These are phyloP conservation scores for Neonectria faginata DNA, from an alignment of 2,329 filamentous ascomycete species.

Conservation along the genomic window DNA sequence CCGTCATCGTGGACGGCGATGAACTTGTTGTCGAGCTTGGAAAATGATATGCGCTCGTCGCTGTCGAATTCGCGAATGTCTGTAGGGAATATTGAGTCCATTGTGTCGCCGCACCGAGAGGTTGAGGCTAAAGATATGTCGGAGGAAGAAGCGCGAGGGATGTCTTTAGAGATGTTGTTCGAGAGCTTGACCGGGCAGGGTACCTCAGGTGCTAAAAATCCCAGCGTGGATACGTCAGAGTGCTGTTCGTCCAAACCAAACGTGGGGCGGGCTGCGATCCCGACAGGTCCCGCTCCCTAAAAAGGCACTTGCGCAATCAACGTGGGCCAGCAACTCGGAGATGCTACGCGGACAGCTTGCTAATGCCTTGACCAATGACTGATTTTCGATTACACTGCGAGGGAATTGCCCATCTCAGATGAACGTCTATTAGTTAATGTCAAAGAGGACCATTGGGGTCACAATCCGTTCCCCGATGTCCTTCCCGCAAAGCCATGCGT, in stretches of 20 bases:
- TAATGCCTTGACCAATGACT: not conserved
- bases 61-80: slow-evolving; percentile 76
- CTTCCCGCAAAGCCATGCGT: slow-evolving; percentile 22
- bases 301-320: not conserved
- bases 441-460: not conserved
- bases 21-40: slow-evolving; percentile 83
- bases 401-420: not conserved
- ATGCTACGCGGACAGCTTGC: not conserved
- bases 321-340: slow-evolving; percentile 10
- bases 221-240: slow-evolving; percentile 41
- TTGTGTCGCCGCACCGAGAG: slow-evolving; percentile 26
- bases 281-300: slow-evolving; percentile 21
- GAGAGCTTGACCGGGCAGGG: slow-evolving; percentile 16
- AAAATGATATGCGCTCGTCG: slow-evolving; percentile 88
- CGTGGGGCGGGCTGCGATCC: slow-evolving; percentile 32
- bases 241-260: slow-evolving; percentile 19
- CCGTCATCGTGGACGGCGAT: slow-evolving; percentile 87
- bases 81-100: slow-evolving; percentile 63
- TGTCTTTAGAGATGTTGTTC: slow-evolving; percentile 20
- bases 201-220: slow-evolving; percentile 32
- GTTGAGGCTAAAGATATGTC: slow-evolving; percentile 1
- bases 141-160: slow-evolving; percentile 14
- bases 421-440: slow-evolving; percentile 2
- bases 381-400: not conserved
- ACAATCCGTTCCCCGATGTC: not conserved